These are phyloP conservation scores for Microstegium vimineum DNA, from an alignment of 176 grass and related monocot genomes.

Conservation along the genomic window DNA sequence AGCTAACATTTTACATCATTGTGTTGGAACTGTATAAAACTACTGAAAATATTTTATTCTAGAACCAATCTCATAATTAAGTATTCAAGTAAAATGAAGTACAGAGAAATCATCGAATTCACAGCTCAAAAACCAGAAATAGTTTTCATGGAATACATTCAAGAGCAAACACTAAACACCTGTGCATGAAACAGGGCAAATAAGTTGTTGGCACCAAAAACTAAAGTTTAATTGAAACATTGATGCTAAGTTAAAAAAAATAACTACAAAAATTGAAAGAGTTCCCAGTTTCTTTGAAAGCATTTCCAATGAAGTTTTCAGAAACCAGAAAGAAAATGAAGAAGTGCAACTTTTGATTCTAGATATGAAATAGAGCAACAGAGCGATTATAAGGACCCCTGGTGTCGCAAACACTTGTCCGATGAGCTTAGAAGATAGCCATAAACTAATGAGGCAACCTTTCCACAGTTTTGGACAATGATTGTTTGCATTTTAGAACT, in stretches of 20 bases:
- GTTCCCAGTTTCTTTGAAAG: neutral
- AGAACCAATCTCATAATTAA: neutral
- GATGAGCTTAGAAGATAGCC: neutral
- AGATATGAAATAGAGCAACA: neutral
- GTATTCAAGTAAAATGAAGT: neutral
- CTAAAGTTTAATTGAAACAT: neutral
- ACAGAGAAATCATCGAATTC: neutral
- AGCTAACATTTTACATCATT: neutral
- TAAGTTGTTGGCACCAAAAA: neutral
- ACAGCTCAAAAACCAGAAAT: neutral
- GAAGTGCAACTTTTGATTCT: neutral
- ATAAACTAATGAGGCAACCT: neutral
- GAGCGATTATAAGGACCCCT: too few relatives aligned
- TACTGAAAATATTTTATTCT: neutral
- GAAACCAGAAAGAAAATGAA: neutral
- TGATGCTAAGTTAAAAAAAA: neutral
- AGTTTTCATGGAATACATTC: neutral
- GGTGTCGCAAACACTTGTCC: neutral
- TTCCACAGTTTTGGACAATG: neutral
- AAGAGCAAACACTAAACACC: neutral
- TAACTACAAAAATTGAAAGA: neutral
- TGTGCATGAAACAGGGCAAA: neutral
- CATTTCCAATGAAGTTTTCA: neutral
- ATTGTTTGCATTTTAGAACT: conserved; percentile 12
- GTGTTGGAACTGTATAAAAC: neutral